Evolutionary conservation across 352 stramenopile genomes (phyloP).

Genomic region (Phytophthora europaea): DNA sequence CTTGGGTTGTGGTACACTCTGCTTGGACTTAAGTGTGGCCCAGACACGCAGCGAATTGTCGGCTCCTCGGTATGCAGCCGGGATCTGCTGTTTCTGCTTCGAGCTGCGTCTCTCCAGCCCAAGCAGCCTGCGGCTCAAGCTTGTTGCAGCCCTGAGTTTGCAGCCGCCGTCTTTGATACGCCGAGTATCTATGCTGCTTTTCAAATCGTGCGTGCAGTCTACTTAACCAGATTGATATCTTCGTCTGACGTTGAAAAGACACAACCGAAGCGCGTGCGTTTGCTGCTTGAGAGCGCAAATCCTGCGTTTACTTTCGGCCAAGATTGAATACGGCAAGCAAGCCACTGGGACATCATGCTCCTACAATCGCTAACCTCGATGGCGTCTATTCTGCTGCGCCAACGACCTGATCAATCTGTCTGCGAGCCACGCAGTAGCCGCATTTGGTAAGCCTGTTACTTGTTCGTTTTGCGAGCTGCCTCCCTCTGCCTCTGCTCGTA

Average conservation of each 20-base stretch:
- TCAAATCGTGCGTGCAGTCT: slow-evolving; percentile 31
- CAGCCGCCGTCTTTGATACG: slow-evolving; percentile 15
- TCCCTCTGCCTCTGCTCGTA: slow-evolving; percentile 37
- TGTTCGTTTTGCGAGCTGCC: slow-evolving; percentile 20
- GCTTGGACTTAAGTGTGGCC: slow-evolving; percentile 24
- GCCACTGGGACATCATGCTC: background rate
- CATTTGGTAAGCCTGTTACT: slow-evolving; percentile 11
- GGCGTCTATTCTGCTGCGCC: background rate
- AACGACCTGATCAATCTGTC: no score
- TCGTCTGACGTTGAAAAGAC: slow-evolving; percentile 12
- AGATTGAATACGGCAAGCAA: background rate
- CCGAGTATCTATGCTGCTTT: slow-evolving; percentile 36
- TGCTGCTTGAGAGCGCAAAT: slow-evolving; percentile 16
- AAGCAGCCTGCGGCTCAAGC: slow-evolving; percentile 12
- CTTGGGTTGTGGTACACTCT: slow-evolving; percentile 16
- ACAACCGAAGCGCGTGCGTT: slow-evolving; percentile 4
- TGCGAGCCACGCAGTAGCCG: background rate
- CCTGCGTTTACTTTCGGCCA: slow-evolving; percentile 2
- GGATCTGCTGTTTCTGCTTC: slow-evolving; percentile 29
- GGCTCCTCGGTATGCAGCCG: background rate
- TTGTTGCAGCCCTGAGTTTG: background rate
- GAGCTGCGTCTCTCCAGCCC: slow-evolving; percentile 16
- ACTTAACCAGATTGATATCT: slow-evolving; percentile 22
- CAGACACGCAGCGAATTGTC: slow-evolving; percentile 22
- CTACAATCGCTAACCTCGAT: background rate